Evolutionary conservation across 169 alveolate genomes (phyloP).

Genomic region (Plasmodium fragile): DNA sequence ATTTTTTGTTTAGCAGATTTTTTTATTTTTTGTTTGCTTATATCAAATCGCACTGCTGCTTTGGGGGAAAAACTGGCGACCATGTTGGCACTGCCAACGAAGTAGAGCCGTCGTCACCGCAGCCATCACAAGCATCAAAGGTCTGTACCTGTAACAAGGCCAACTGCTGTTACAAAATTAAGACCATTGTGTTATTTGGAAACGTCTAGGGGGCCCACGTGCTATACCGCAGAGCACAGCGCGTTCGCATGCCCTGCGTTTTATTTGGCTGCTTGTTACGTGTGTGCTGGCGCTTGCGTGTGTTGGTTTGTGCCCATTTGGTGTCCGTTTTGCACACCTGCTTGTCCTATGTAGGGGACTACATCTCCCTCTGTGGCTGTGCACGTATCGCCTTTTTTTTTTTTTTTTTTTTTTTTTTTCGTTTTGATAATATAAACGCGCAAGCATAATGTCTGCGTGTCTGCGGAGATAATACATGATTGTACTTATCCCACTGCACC

Average conservation of each 20-base stretch:
- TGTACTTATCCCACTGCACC: background rate
- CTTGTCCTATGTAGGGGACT: background rate
- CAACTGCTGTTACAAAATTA: constrained; percentile 64
- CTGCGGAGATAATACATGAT: background rate
- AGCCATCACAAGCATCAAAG: background rate
- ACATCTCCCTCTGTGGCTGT: background rate
- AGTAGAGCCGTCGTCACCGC: background rate
- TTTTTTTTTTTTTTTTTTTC: background rate
- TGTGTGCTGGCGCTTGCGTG: background rate
- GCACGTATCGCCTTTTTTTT: background rate
- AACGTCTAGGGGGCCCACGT: constrained; percentile 18
- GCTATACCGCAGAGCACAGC: background rate
- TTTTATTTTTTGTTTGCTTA: constrained; percentile 44
- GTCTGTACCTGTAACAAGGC: constrained; percentile 33
- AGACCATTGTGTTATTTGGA: constrained; percentile 46
- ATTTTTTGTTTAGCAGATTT: constrained; percentile 62
- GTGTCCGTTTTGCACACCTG: background rate
- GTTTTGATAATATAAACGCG: background rate
- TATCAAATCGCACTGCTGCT: constrained; percentile 55
- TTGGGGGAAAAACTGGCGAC: constrained; percentile 5
- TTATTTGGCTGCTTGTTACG: background rate
- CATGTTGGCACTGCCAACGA: background rate
- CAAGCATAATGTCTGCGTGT: background rate
- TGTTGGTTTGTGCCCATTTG: background rate
- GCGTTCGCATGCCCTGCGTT: background rate